These are phyloP conservation scores for Penicillium cosmopolitanum DNA, from an alignment of 495 filamentous ascomycete species.

Conservation along the genomic window DNA sequence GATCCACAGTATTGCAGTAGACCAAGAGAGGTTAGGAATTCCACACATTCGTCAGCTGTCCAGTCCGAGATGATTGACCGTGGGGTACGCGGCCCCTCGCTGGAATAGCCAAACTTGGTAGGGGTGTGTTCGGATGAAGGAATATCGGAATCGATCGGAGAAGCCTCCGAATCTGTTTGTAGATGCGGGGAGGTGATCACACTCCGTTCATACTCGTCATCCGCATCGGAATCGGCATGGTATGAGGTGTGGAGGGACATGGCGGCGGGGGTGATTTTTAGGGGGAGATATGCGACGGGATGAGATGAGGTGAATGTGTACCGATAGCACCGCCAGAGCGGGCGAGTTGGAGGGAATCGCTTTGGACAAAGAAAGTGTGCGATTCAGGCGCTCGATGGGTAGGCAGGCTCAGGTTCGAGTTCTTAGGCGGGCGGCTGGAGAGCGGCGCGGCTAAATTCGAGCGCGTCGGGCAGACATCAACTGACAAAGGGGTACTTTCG, in stretches of 20 bases:
- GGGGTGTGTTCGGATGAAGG: constrained; percentile 86
- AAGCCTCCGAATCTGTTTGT: constrained; percentile 76
- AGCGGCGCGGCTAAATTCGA: constrained; percentile 13
- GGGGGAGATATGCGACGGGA: neutral
- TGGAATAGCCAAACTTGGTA: constrained; percentile 72
- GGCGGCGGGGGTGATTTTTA: constrained; percentile 10
- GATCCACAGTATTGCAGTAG: constrained; percentile 80
- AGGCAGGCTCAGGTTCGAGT: constrained; percentile 14
- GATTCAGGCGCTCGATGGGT: constrained; percentile 4
- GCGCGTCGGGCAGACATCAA: constrained; percentile 11
- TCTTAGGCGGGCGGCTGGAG: constrained; percentile 11
- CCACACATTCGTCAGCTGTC: constrained; percentile 85
- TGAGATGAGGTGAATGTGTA: neutral
- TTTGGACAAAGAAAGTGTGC: neutral
- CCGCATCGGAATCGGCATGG: constrained; percentile 83
- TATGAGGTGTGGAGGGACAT: constrained; percentile 58
- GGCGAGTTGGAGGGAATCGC: neutral
- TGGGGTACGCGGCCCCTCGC: constrained; percentile 69
- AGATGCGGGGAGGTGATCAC: constrained; percentile 72
- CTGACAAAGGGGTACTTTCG: neutral
- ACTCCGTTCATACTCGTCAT: constrained; percentile 91
- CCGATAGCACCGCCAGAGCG: constrained; percentile 13
- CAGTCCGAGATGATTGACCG: constrained; percentile 84
- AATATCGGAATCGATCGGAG: constrained; percentile 79
- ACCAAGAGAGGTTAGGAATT: constrained; percentile 79